phyloP scores from a whole-genome alignment of 2,329 filamentous ascomycete species.

The Cladosporium austrohemisphaericum region DNA sequence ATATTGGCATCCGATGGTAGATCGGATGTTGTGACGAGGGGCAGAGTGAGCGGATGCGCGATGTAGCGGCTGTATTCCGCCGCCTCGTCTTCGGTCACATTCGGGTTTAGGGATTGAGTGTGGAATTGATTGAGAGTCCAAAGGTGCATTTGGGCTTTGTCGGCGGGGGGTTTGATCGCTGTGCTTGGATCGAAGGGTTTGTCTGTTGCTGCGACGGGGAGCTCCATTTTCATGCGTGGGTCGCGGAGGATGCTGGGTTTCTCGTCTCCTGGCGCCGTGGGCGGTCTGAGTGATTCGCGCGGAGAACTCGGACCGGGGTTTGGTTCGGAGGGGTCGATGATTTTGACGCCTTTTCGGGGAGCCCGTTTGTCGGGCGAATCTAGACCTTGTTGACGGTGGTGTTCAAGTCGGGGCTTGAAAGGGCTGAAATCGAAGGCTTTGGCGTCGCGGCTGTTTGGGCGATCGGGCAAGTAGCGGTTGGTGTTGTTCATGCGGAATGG shows the following conservation, averaged over 20 bases:
- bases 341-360: constrained; percentile 64
- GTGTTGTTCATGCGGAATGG: constrained; percentile 89
- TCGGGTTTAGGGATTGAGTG: constrained; percentile 78
- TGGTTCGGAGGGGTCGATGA: constrained; percentile 54
- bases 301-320: neutral
- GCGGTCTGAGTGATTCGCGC: constrained; percentile 4
- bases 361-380: constrained; percentile 60
- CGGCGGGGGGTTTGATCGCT: constrained; percentile 46
- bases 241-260: constrained; percentile 42
- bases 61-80: constrained; percentile 89
- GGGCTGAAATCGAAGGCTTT: constrained; percentile 81
- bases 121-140: constrained; percentile 87
- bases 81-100: constrained; percentile 70
- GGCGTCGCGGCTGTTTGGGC: constrained; percentile 53
- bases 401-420: constrained; percentile 66
- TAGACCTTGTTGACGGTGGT: constrained; percentile 46
- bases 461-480: constrained; percentile 75
- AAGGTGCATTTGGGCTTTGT: constrained; percentile 79
- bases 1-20: constrained; percentile 53
- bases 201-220: constrained; percentile 15
- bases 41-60: constrained; percentile 81
- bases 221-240: constrained; percentile 13
- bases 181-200: constrained; percentile 14
- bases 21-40: constrained; percentile 67
- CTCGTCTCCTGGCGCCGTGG: constrained; percentile 19